Evolutionary conservation across 352 stramenopile genomes (phyloP), one percentile per base, ranked within the genome.

Genomic region (Pythium aristosporum): DNA sequence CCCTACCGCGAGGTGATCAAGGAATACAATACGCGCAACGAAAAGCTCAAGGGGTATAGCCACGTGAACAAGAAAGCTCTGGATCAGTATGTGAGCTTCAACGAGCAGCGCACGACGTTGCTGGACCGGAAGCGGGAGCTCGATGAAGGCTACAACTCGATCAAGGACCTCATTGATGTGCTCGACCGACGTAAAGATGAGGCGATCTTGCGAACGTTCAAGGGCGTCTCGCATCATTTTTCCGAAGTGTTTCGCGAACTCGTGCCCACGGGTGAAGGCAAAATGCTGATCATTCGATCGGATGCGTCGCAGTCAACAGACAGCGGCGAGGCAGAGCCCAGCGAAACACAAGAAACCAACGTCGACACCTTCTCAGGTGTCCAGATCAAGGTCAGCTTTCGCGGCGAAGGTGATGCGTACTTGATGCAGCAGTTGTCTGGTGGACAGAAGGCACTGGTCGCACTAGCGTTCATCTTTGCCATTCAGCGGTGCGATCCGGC

Each of bases 61-160:
- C 96, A 99, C 69, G 97, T 99, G 34, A 99, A 99, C 87, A 99
- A 99, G 70, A 99, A 99, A 79, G 98, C 98, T 0, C 90, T 99
- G 49, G 96, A 99, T 72, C 98, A 99, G 74, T 99, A 98, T 70
- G 88, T 99, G 39, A 99, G 92, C 69, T 99, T 99, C 74, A 98
- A 87, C 53, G 96, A 99, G 57, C 96, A 94, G 60, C 73, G 87
- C 20, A 73, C 67, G 20, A 82, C 83, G 13, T 83, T 99, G 32
- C 71, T 99, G 34, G 88, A 97, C 30, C 85, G 98, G 8, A 98
- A 99, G 69, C 71, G 91, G 39, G 97, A 99, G 69, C 83, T 99
- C 20, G 97, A 99, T 67, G 76, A 93, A 44, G 96, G 92, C n/a
- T 91, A 97, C 57, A 77, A 89, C 32, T 91, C 85, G 18, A 96